Evolutionary conservation across 73 alveolate species (phyloP), one percentile per base, ranked within the genome.

Genomic region (Urostyla sp.): DNA sequence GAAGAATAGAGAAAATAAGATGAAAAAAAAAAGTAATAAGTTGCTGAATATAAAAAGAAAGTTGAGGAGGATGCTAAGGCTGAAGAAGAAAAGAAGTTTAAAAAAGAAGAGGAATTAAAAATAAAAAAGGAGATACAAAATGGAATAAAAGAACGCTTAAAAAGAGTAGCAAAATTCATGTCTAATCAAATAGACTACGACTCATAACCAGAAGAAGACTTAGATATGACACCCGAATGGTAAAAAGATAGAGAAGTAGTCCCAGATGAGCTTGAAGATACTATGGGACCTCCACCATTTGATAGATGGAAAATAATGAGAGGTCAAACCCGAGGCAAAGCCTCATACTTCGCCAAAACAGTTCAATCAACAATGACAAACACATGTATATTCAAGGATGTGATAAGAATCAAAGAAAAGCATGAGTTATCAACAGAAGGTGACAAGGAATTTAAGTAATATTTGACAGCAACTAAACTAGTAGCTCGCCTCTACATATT

Each of bases 291-390:
- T 34, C 82, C 82, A 24, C 91, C 91, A 26, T 82, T 45, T 55
- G 66, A 82, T 55, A 30, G 46, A 8, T n/a, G 58, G 50, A 52
- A 72, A 11, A 40, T 80, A 2, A 13, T 26, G 40, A 50, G 84
- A 67, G 91, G 91, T 0, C 67, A 82, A 31, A 82, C 91, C 10
- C 32, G 91, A 53, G 91, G 91, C 18, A 82, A 54, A 52, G 75
- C 85, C 16, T 67, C 74, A 6, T 27, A 56, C 74, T 49, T 82
- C 80, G 32, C 63, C 0, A 82, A 72, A 40, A 53, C 67, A 5
- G 91, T 82, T 11, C 48, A 80, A 28, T 72, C 37, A 27, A 82
- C 91, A 4, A 8, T 72, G 51, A 73, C 34, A 38, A 69, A 28
- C 4, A 40, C 91, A 0, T 78, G 87, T 0, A 23, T 72, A 2